phyloP scores from a whole-genome alignment of 805 yeast genomes.

The Metschnikowia aberdeeniae region DNA sequence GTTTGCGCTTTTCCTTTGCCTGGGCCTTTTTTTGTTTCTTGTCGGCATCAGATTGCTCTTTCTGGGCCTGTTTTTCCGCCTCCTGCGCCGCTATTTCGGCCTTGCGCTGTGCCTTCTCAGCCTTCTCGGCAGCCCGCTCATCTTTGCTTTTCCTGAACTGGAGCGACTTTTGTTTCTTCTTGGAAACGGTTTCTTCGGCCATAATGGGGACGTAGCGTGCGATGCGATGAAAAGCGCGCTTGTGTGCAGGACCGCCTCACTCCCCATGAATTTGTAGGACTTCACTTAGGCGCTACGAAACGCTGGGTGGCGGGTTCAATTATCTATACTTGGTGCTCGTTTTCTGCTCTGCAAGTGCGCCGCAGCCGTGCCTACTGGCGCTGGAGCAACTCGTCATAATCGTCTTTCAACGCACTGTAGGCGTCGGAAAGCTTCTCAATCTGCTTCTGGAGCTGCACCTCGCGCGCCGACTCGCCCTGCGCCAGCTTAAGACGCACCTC shows the following conservation, averaged over 20 bases:
- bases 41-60: constrained; percentile 9
- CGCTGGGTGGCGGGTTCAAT: too few relatives aligned
- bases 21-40: constrained; percentile 1
- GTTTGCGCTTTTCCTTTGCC: constrained; percentile 1
- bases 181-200: constrained; percentile 47
- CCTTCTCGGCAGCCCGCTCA: constrained; percentile 33
- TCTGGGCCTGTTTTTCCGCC: constrained; percentile 13
- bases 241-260: not conserved
- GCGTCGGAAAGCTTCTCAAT: constrained; percentile 52
- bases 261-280: too few relatives aligned
- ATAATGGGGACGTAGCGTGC: constrained; percentile 3
- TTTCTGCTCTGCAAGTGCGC: too few relatives aligned
- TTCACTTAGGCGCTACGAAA: too few relatives aligned
- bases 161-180: constrained; percentile 61
- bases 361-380: not conserved
- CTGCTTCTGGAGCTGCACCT: constrained; percentile 39
- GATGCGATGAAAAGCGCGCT: not conserved
- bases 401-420: constrained; percentile 52
- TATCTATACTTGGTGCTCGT: too few relatives aligned
- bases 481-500: constrained; percentile 44
- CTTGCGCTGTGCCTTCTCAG: constrained; percentile 31
- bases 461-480: constrained; percentile 6
- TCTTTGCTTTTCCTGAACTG: constrained; percentile 48
- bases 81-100: constrained; percentile 23
- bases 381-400: constrained; percentile 53